A percentile compares a stretch with the other conserved stretches of the same genome.
phyloP scores from a whole-genome alignment of 768 basidiomycete genomes.

The Rhizopogon roseolus region DNA sequence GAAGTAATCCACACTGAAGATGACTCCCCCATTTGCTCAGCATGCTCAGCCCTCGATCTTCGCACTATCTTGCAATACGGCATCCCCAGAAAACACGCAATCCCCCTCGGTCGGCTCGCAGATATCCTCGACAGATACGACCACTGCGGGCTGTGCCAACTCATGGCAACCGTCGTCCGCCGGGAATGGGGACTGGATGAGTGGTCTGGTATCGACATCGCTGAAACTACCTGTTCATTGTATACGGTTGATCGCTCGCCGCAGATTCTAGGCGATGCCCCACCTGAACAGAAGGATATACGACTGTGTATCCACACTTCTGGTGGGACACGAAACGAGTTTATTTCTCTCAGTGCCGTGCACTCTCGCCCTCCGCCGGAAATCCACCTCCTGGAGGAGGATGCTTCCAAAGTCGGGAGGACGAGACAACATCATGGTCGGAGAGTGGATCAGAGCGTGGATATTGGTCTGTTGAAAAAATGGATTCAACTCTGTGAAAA shows the following conservation, averaged over 20 bases:
- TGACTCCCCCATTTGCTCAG: not conserved
- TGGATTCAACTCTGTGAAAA: not conserved
- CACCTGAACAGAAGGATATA: not conserved
- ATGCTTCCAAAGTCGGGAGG: not conserved
- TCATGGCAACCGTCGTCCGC: not conserved
- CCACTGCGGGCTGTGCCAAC: slow-evolving; percentile 1
- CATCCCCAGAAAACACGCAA: not conserved
- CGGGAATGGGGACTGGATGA: not conserved
- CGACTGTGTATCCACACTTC: slow-evolving; percentile 1
- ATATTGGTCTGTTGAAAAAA: slow-evolving; percentile 1
- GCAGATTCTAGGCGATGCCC: too few species aligned
- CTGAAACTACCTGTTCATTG: not conserved
- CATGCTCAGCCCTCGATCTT: not conserved
- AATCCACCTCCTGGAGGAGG: not conserved
- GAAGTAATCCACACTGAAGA: too few species aligned
- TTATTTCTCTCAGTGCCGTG: not conserved
- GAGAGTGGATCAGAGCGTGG: not conserved
- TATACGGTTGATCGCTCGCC: not conserved
- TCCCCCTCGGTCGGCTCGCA: not conserved
- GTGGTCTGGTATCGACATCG: not conserved
- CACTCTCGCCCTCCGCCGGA: not conserved
- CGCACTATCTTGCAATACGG: slow-evolving; percentile 1
- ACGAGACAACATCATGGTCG: slow-evolving; percentile 1
- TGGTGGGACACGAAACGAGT: not conserved
- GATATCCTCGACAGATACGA: not conserved